phyloP scores from a whole-genome alignment of 176 grass and related monocot species.

The Ensete glaucum region DNA sequence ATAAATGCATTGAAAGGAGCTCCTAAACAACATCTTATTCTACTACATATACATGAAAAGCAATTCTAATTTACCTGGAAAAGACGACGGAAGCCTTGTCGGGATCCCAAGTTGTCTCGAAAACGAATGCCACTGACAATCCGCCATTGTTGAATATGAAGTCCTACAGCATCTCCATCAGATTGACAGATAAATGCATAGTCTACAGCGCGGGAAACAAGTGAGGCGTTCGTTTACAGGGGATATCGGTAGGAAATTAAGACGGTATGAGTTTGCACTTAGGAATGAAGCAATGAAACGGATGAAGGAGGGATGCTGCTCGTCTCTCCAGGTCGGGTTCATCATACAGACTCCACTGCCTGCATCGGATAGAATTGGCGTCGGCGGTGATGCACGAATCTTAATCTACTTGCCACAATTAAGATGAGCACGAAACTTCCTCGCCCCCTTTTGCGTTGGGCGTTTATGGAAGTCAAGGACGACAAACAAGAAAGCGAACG shows the following conservation, averaged over 20 bases:
- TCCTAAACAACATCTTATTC: not conserved
- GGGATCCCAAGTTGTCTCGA: slow-evolving; percentile 52
- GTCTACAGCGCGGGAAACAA: not conserved
- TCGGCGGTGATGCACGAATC: not conserved
- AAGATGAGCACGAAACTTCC: not conserved
- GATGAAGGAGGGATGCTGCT: slow-evolving; percentile 46
- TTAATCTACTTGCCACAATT: not conserved
- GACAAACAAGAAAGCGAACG: too few relatives aligned
- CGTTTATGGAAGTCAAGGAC: too few relatives aligned
- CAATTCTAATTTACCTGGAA: slow-evolving; percentile 29
- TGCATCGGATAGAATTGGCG: slow-evolving; percentile 6
- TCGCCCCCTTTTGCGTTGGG: not conserved
- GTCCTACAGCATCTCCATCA: slow-evolving; percentile 35
- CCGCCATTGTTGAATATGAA: slow-evolving; percentile 74
- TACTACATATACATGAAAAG: not conserved
- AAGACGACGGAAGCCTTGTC: slow-evolving; percentile 42
- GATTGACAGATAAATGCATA: not conserved
- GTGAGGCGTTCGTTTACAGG: slow-evolving; percentile 34
- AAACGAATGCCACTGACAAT: slow-evolving; percentile 63
- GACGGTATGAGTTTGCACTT: slow-evolving; percentile 51
- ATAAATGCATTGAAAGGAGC: slow-evolving; percentile 7
- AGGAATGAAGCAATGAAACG: slow-evolving; percentile 53
- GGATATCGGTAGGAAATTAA: slow-evolving; percentile 52
- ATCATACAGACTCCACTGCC: slow-evolving; percentile 66
- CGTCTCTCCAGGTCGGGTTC: slow-evolving; percentile 67